Evolutionary conservation across 495 filamentous ascomycete genomes (phyloP), one percentile per base, ranked within the genome.

Genomic region (Cercophora samala): DNA sequence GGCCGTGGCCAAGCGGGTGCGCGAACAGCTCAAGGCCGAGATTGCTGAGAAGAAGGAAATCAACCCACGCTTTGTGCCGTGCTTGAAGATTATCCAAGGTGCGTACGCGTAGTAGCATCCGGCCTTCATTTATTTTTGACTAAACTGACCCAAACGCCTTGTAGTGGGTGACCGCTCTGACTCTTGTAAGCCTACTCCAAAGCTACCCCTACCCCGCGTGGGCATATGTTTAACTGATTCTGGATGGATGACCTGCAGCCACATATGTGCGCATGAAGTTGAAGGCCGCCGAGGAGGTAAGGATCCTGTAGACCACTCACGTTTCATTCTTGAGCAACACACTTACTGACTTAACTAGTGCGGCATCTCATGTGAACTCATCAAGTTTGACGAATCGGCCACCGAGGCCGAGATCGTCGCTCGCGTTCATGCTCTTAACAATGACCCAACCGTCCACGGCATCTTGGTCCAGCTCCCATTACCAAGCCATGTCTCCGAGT

Each of bases 201-300:
- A 32, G 46, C 64, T 58, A 60, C 60, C 65, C 60, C 60, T 60
- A 53, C 58, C 24, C 18, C 61, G 29, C 62, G 54, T n/a, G 37
- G 37, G 15, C 37, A 46, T 46, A 8, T 29, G 26, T 29, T 46
- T 46, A 46, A 79, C 74, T 63, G 69, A 72, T 64, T 51, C 55
- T 32, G 26, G 58, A 60, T 59, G 18, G 54, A 62, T 69, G 59
- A 60, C 56, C 71, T 69, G 59, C 72, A 95, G 91, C 90, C 75
- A 98, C 95, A 52, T 99, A 99, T 91, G 93, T 99, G 77, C 92
- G 93, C 80, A 99, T 99, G 95, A 99, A 99, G 81, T 78, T 97
- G 73, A 98, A 97, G 84, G 95, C 95, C 64, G 95, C 95, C 29
- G 85, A 93, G 76, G 94, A 99, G 86, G 92, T 94, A 81, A 62